Conservation (phyloP, 106 monocot species). For the Dendrobium officinale region DNA sequence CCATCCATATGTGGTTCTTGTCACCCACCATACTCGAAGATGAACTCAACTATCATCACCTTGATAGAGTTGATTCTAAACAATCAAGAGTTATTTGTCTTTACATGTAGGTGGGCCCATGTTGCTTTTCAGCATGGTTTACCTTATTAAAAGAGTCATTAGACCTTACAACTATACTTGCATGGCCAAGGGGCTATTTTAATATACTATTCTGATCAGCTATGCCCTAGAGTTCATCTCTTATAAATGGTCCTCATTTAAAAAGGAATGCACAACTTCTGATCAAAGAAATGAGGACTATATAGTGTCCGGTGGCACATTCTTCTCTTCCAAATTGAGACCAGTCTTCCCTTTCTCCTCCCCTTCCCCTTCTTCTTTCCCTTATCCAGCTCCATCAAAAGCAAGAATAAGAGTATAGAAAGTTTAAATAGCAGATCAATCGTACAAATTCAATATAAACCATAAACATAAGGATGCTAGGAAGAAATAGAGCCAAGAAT, state of each 20-base stretch:
- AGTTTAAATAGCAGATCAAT: not conserved
- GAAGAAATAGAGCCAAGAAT: not conserved
- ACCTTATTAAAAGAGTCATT: not conserved
- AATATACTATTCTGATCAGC: not conserved
- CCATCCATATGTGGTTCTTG: too few relatives aligned
- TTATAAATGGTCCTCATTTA: not conserved
- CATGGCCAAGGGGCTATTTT: not conserved
- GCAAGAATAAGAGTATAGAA: not conserved
- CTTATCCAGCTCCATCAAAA: not conserved
- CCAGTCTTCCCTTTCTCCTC: not conserved
- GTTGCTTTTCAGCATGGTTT: not conserved
- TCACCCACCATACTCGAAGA: not conserved
- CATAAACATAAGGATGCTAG: not conserved
- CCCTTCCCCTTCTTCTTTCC: not conserved
- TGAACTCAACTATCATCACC: not conserved
- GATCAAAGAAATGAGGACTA: slow-evolving; percentile 1
- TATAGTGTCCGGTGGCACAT: not conserved
- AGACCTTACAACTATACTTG: not conserved
- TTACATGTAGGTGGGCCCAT: not conserved
- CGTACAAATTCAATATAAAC: not conserved
- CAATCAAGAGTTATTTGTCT: not conserved
- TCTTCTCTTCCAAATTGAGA: not conserved
- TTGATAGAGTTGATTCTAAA: not conserved
- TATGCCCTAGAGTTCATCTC: not conserved
- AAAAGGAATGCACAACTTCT: not conserved